Evolutionary conservation across 2,329 filamentous ascomycete genomes (phyloP), one percentile per base, ranked within the genome.

Genomic region (Hymenoscyphus fraxineus): DNA sequence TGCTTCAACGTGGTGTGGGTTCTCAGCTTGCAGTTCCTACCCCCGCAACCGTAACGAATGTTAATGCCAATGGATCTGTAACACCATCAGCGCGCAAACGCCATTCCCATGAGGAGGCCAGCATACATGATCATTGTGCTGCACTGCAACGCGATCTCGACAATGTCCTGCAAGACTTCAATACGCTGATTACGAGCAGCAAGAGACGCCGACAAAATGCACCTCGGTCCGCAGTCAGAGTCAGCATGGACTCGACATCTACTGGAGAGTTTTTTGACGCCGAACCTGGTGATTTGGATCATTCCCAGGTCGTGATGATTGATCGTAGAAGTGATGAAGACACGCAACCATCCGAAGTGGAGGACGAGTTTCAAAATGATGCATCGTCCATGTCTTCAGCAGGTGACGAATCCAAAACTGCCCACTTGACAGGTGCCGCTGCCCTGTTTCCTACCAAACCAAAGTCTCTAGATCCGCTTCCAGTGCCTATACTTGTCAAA

Each of bases 191-290:
- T 61, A 79, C 84, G 7, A 90, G 90, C 73, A 96, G 88, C 78
- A 96, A 95, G 76, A 86, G 90, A 47, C 85, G 93, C 59, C 86
- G 93, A 55, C 78, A 85, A 62, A 83, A 83, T 6, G 76, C 79
- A 13, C 81, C 88, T 6, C 71, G 78, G 22, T 82, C 86, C 7
- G 77, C 83, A 3, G 56, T 76, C 69, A 60, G 75, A 76, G 81
- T 84, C 72, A 97, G 93, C 73, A 85, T 96, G 62, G 93, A 97
- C 67, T 96, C 93, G 0, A 83, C 88, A 38, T 84, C 84, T 27
- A 89, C 91, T 1, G 91, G 96, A 64, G 94, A 98, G 75, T 99
- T 98, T 78, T 99, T 97, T 72, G 95, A 99, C 75, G 95, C 95
- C 0, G 88, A 90, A 72, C 89, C 87, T 60, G 88, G 85, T 16